Percentiles rank a stretch among this genome's conserved stretches.
phyloP scores from a whole-genome alignment of 176 grass and related monocot genomes.

The Lolium rigidum region DNA sequence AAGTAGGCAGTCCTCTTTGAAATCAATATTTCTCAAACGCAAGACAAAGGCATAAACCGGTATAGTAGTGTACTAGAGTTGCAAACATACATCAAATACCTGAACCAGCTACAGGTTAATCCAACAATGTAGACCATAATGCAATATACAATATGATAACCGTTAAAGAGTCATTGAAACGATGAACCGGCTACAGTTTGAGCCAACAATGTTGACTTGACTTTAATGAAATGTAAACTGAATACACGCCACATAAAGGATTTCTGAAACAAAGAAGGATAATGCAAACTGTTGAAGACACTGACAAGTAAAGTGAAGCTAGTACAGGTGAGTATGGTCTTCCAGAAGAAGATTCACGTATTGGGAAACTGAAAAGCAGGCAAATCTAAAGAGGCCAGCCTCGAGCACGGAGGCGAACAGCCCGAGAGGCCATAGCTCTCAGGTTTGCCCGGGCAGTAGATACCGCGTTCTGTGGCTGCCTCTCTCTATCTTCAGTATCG shows the following conservation, averaged over 20 bases:
- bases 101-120: conserved; percentile 7
- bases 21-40: conserved; percentile 3
- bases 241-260: conserved; percentile 16
- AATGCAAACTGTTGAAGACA: conserved; percentile 13
- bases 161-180: not conserved
- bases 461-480: conserved; percentile 43
- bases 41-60: not conserved
- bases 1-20: not conserved
- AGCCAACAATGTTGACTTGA: not conserved
- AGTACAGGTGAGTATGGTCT: conserved; percentile 25
- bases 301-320: conserved; percentile 16
- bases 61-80: too few relatives aligned
- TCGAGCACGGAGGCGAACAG: conserved; percentile 52
- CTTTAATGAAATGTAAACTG: conserved; percentile 16
- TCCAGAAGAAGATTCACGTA: conserved; percentile 11
- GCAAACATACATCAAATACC: not conserved
- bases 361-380: conserved; percentile 12
- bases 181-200: conserved; percentile 9
- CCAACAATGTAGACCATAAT: not conserved
- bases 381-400: conserved; percentile 56
- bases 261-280: conserved; percentile 1
- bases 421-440: conserved; percentile 73
- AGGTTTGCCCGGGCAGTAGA: conserved; percentile 63
- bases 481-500: conserved; percentile 15
- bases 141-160: not conserved